phyloP scores from a whole-genome alignment of 2,329 filamentous ascomycete genomes.

The Beauveria brongniartii region DNA sequence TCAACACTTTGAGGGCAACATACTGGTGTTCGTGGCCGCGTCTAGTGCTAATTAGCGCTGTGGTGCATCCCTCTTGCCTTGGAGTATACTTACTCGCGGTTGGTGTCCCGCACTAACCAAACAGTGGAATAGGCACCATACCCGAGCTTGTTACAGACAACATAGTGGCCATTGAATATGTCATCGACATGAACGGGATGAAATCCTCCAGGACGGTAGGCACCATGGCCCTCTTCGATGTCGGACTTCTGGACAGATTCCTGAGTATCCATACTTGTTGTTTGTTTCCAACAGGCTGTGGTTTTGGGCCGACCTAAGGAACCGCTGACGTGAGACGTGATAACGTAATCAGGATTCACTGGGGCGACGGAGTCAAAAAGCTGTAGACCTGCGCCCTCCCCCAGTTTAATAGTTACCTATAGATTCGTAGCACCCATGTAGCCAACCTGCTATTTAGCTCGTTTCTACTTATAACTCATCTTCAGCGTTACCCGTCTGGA shows the following conservation, averaged over 20 bases:
- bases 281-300: neutral
- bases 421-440: too few species aligned
- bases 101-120: slow-evolving; percentile 16
- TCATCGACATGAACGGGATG: neutral
- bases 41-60: neutral
- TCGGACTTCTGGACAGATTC: neutral
- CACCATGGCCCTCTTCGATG: neutral
- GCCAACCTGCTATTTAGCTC: too few species aligned
- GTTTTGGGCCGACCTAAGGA: neutral
- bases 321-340: neutral
- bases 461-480: too few species aligned
- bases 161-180: slow-evolving; percentile 9
- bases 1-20: slow-evolving; percentile 22
- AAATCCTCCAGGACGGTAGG: neutral
- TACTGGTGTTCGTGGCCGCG: slow-evolving; percentile 9
- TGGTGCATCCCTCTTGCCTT: neutral
- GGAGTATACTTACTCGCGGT: neutral
- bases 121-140: slow-evolving; percentile 18
- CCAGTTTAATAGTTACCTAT: too few species aligned
- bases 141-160: slow-evolving; percentile 17
- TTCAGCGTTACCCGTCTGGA: too few species aligned
- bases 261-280: neutral
- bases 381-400: too few species aligned
- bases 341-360: neutral
- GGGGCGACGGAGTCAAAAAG: too few species aligned